These are phyloP conservation scores for Trypanosoma cruzi DNA, from an alignment of 208 protist genomes.

Conservation along the genomic window DNA sequence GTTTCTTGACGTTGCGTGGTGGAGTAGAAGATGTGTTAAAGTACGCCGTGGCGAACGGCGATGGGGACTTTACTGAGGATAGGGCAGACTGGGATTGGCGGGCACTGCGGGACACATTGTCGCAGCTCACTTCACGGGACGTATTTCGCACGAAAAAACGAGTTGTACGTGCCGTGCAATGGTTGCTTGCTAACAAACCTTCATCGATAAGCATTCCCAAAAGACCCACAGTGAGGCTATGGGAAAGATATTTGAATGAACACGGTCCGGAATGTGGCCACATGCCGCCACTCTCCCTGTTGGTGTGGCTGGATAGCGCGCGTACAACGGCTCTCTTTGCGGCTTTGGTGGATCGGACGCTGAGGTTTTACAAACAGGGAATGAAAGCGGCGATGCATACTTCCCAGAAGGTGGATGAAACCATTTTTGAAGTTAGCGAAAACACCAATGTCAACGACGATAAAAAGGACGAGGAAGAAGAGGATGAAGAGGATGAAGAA, in stretches of 20 bases:
- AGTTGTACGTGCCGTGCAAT: constrained; percentile 16
- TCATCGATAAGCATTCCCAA: background rate
- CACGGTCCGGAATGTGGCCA: constrained; percentile 49
- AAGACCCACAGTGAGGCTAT: constrained; percentile 12
- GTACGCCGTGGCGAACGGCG: background rate
- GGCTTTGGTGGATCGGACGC: constrained; percentile 43
- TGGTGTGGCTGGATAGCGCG: constrained; percentile 66
- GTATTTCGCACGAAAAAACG: constrained; percentile 15
- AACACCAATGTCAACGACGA: background rate
- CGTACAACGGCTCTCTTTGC: constrained; percentile 60
- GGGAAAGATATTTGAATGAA: constrained; percentile 49
- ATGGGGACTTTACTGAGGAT: background rate
- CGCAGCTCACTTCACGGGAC: constrained; percentile 15
- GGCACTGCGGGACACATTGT: constrained; percentile 27
- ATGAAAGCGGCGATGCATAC: constrained; percentile 11
- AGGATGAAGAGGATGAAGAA: constrained; percentile 8
- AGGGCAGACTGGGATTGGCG: constrained; percentile 29
- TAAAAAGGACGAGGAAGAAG: background rate
- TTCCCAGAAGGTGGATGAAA: constrained; percentile 1
- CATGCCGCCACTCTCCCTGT: constrained; percentile 38
- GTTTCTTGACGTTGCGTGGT: constrained; percentile 53
- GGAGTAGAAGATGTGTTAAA: constrained; percentile 62
- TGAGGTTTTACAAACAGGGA: constrained; percentile 32
- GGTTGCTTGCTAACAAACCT: constrained; percentile 6
- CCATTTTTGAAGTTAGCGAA: background rate